Evolutionary conservation across 176 grass and related monocot genomes (phyloP).

Genomic region (Phyllostachys edulis): DNA sequence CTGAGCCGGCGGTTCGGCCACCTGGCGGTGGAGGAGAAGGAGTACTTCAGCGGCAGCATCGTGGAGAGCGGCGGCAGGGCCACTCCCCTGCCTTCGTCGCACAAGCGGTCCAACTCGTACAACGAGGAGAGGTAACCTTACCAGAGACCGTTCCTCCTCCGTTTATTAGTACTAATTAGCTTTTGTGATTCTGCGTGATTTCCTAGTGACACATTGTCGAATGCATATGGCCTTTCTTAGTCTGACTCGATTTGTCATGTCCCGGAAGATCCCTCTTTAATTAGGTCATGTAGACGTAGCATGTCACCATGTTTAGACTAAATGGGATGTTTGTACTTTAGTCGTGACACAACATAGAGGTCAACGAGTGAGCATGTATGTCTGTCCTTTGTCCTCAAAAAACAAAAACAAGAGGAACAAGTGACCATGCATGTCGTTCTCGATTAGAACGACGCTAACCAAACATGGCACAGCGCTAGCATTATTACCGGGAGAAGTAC

Average conservation of each 20-base stretch:
- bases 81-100: conserved; percentile 45
- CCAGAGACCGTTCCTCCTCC: neutral
- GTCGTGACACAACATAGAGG: neutral
- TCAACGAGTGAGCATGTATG: conserved; percentile 10
- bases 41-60: conserved; percentile 97
- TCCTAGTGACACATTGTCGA: neutral
- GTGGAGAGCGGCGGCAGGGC: conserved; percentile 53
- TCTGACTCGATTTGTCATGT: conserved; percentile 1
- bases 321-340: conserved; percentile 25
- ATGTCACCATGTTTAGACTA: neutral
- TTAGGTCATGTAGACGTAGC: conserved; percentile 15
- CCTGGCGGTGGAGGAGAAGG: conserved; percentile 66
- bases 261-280: neutral
- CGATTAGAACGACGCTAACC: neutral
- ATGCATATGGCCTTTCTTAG: neutral
- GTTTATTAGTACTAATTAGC: neutral
- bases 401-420: neutral
- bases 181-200: neutral
- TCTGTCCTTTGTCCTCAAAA: neutral
- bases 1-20: conserved; percentile 50
- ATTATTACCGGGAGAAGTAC: neutral
- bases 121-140: conserved; percentile 74
- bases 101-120: conserved; percentile 90
- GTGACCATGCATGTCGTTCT: neutral
- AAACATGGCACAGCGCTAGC: neutral